These are phyloP conservation scores for Przewalskia tangutica DNA, from an alignment of 257 asterid species.

Conservation along the genomic window DNA sequence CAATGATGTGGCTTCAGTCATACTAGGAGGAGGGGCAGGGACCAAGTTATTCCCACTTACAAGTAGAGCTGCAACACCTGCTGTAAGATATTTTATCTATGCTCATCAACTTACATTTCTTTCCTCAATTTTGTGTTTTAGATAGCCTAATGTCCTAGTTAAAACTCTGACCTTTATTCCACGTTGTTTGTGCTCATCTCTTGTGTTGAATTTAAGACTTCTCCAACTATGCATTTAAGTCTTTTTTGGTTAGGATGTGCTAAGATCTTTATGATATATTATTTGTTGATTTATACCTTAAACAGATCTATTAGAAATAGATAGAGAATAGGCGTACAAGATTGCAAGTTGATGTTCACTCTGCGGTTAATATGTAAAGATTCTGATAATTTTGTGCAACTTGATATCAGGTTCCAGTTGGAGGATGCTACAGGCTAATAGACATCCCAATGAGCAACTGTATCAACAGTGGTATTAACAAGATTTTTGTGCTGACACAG, in stretches of 20 bases:
- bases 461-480: constrained; percentile 85
- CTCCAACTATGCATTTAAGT: too few relatives aligned
- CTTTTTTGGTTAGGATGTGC: neutral
- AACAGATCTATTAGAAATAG: neutral
- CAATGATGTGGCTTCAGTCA: constrained; percentile 84
- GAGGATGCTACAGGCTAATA: constrained; percentile 88
- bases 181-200: neutral
- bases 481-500: constrained; percentile 91
- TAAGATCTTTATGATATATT: neutral
- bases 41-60: constrained; percentile 89
- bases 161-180: neutral
- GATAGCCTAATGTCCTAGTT: neutral
- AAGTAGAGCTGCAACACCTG: constrained; percentile 85
- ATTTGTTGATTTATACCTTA: neutral
- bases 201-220: neutral
- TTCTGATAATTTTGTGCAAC: constrained; percentile 5
- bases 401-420: constrained; percentile 67
- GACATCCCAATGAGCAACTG: constrained; percentile 99
- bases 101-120: neutral
- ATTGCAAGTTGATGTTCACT: neutral
- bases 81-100: constrained; percentile 44
- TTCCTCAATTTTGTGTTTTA: neutral
- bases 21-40: constrained; percentile 95
- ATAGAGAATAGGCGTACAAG: neutral
- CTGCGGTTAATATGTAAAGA: neutral